These are phyloP conservation scores for Cylindrotheca fusiformis DNA, from an alignment of 108 stramenopile species.

Conservation along the genomic window DNA sequence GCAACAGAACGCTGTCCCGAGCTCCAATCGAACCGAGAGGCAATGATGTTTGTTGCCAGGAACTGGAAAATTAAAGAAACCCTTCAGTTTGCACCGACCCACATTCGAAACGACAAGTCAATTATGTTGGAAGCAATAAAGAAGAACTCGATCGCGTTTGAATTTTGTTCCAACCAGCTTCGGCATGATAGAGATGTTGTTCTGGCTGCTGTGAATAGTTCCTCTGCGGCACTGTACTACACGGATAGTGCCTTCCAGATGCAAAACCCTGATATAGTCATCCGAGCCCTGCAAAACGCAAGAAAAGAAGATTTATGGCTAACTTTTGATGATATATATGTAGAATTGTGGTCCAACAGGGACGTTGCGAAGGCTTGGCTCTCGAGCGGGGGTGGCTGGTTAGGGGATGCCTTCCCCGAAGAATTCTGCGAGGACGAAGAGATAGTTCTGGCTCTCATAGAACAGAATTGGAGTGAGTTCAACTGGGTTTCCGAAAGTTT, in stretches of 20 bases:
- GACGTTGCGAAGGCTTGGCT: slow-evolving; percentile 27
- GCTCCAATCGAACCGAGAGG: slow-evolving; percentile 11
- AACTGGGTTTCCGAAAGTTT: slow-evolving; percentile 15
- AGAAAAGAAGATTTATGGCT: slow-evolving; percentile 6
- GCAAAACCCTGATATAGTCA: slow-evolving; percentile 20
- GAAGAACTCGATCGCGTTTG: slow-evolving; percentile 15
- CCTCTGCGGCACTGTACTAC: slow-evolving; percentile 3
- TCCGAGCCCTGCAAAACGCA: slow-evolving; percentile 8
- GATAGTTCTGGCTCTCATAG: slow-evolving; percentile 11
- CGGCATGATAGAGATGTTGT: slow-evolving; percentile 33
- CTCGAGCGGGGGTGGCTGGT: slow-evolving; percentile 16
- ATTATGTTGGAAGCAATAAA: slow-evolving; percentile 35
- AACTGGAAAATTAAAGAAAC: background rate
- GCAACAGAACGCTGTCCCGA: slow-evolving; percentile 18
- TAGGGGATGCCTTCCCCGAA: slow-evolving; percentile 14
- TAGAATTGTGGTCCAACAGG: slow-evolving; percentile 18
- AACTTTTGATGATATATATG: slow-evolving; percentile 12
- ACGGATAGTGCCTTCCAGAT: slow-evolving; percentile 9
- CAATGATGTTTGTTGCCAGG: slow-evolving; percentile 13
- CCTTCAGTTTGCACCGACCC: slow-evolving; percentile 9
- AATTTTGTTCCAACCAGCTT: slow-evolving; percentile 26
- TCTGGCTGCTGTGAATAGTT: slow-evolving; percentile 24
- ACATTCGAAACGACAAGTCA: slow-evolving; percentile 26
- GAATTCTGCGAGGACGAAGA: slow-evolving; percentile 27
- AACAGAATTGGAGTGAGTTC: slow-evolving; percentile 29